phyloP scores from a whole-genome alignment of 306 rosid species.

The Vigna trinervia region DNA sequence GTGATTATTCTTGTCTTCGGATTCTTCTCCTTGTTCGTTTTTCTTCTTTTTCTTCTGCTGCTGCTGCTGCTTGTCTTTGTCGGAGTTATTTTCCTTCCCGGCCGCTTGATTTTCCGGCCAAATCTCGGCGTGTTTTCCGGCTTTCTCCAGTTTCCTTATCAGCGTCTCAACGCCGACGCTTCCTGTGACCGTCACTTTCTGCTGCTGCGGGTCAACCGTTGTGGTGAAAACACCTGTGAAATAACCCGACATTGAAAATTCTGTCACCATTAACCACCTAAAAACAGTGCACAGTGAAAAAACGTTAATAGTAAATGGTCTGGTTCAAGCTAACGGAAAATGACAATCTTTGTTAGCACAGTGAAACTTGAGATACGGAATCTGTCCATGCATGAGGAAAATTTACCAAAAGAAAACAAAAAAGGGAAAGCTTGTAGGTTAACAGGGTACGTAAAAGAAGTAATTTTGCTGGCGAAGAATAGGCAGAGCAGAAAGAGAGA shows the following conservation, averaged over 20 bases:
- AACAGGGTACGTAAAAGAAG: slow-evolving; percentile 16
- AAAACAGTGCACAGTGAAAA: slow-evolving; percentile 7
- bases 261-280: slow-evolving; percentile 7
- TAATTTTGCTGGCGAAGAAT: slow-evolving; percentile 18
- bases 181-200: slow-evolving; percentile 81
- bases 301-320: not conserved
- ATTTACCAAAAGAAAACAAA: not conserved
- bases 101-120: slow-evolving; percentile 62
- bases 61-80: slow-evolving; percentile 25
- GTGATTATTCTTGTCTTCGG: slow-evolving; percentile 36
- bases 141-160: slow-evolving; percentile 64
- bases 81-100: slow-evolving; percentile 50
- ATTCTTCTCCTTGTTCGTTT: slow-evolving; percentile 47
- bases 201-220: slow-evolving; percentile 67
- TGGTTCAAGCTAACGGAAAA: not conserved
- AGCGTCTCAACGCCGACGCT: slow-evolving; percentile 67
- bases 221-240: slow-evolving; percentile 75
- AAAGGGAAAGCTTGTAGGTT: not conserved
- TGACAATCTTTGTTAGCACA: slow-evolving; percentile 16
- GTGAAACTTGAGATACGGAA: slow-evolving; percentile 27
- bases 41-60: slow-evolving; percentile 41
- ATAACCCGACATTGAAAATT: not conserved
- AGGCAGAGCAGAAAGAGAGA: slow-evolving; percentile 15
- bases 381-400: slow-evolving; percentile 43
- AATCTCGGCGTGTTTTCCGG: slow-evolving; percentile 78